Evolutionary conservation across 805 yeast genomes (phyloP), one percentile per base, ranked within the genome.

Genomic region (Saccharomycopsis vini): DNA sequence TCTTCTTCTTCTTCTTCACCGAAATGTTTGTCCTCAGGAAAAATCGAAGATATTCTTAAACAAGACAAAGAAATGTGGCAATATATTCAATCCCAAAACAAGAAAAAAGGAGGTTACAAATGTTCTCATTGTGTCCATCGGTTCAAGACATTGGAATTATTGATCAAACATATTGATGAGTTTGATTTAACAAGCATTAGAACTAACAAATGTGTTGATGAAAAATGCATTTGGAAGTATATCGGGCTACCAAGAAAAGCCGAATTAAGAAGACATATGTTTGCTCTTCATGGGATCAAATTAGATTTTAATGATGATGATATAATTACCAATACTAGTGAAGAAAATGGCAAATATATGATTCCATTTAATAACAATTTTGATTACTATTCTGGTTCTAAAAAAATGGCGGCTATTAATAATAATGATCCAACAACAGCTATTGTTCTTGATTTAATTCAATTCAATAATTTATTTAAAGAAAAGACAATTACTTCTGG

Each of bases 211-310:
- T 73, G 78, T 46, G 73, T 72, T 1, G 62, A 67, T 41, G 51
- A 55, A 16, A 59, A 62, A 16, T 73, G 78, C 52, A 71, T 72
- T 2, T 73, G 75, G 71, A 64, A 66, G 29, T 59, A 70, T 3
- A 53, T 73, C 13, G 78, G 78, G 0, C 54, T 73, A 22, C 71
- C 73, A 9, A 63, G 75, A 32, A 55, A 67, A 28, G 69, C 71
- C 2, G 78, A 73, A 50, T 61, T 73, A 28, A 61, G 67, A 49
- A 61, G 79, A 50, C 78, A 73, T 47, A 68, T 73, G 52, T 63
- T 69, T 3, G 63, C 71, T 23, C 73, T 72, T 42, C 78, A 73
- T 52, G 24, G 38, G 39, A 15, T 36, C 30, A 3, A 36, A 21
- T 9, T 43, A 36, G 9, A 36, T 32, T 7, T 16, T 7, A 12